phyloP scores from a whole-genome alignment of 208 protist species.

The Spongospora subterranea region DNA sequence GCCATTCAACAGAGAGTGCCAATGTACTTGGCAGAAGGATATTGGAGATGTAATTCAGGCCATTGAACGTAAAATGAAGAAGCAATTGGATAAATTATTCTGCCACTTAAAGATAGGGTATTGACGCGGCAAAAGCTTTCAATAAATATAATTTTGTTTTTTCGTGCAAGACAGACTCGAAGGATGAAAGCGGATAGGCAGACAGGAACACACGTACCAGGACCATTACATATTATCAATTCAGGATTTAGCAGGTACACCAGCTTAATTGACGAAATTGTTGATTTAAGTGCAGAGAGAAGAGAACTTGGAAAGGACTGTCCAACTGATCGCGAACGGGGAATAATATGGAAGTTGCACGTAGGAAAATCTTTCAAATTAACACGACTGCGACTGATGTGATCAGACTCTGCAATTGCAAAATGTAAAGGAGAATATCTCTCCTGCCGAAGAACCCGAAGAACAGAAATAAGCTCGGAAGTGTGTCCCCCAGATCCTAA shows the following conservation, averaged over 20 bases:
- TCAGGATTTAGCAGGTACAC: constrained; percentile 63
- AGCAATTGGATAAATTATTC: constrained; percentile 69
- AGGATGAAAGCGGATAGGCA: constrained; percentile 66
- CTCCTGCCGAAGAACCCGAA: neutral
- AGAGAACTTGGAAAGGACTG: constrained; percentile 75
- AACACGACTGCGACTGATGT: constrained; percentile 50
- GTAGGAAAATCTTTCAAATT: neutral
- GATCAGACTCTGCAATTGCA: constrained; percentile 64
- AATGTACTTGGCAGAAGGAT: constrained; percentile 63
- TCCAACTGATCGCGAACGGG: constrained; percentile 75
- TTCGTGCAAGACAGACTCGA: constrained; percentile 8
- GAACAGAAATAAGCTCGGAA: constrained; percentile 66
- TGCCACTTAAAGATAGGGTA: constrained; percentile 73
- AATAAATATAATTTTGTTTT: constrained; percentile 72
- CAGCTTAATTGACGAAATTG: constrained; percentile 63
- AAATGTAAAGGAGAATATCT: constrained; percentile 55
- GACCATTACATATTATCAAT: constrained; percentile 77
- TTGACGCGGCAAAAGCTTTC: constrained; percentile 77
- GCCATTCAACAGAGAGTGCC: constrained; percentile 59
- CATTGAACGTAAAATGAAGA: constrained; percentile 78
- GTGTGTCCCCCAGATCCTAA: constrained; percentile 79
- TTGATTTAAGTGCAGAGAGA: constrained; percentile 72
- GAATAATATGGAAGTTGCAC: constrained; percentile 56
- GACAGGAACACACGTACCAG: constrained; percentile 80
- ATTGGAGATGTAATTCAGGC: constrained; percentile 68